Percentiles rank a stretch among this genome's conserved stretches.
These are phyloP conservation scores for Debaryomycetaceae sp. DNA, from an alignment of 1,139 yeast genomes.

Conservation along the genomic window DNA sequence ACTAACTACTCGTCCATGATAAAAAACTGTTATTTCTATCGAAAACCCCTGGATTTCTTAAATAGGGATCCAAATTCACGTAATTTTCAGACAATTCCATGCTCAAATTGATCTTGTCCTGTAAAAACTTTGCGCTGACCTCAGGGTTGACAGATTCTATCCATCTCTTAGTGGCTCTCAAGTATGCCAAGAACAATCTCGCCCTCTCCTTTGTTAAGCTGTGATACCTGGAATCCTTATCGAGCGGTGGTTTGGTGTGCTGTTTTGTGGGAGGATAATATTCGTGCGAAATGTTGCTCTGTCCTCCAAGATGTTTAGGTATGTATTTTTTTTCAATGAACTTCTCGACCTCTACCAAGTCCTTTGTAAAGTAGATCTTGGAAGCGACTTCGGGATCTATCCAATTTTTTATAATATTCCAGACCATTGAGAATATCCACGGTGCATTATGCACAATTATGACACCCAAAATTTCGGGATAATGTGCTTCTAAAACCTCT, in stretches of 20 bases:
- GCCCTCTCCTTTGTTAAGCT: slow-evolving; percentile 38
- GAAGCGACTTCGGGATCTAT: slow-evolving; percentile 85
- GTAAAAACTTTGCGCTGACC: slow-evolving; percentile 39
- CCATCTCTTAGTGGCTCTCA: slow-evolving; percentile 64
- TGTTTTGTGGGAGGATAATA: slow-evolving; percentile 49
- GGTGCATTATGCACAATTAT: slow-evolving; percentile 84
- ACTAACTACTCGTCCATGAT: too few species aligned
- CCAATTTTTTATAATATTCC: slow-evolving; percentile 85
- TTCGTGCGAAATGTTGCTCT: slow-evolving; percentile 49
- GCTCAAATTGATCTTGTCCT: slow-evolving; percentile 49
- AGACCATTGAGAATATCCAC: slow-evolving; percentile 82
- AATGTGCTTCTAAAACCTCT: slow-evolving; percentile 77
- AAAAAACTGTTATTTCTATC: slow-evolving; percentile 28
- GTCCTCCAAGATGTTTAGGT: slow-evolving; percentile 67
- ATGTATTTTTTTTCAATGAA: slow-evolving; percentile 52
- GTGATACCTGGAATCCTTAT: slow-evolving; percentile 34
- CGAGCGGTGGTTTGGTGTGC: slow-evolving; percentile 23
- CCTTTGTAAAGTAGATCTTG: slow-evolving; percentile 71
- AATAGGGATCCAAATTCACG: slow-evolving; percentile 62
- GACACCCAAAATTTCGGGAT: slow-evolving; percentile 80
- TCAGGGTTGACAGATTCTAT: slow-evolving; percentile 47
- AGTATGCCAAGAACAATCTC: slow-evolving; percentile 43
- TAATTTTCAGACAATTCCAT: slow-evolving; percentile 53
- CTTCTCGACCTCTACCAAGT: slow-evolving; percentile 53
- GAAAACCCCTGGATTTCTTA: slow-evolving; percentile 63